Conservation (phyloP, 345 rosid genomes). For the Eucalyptus sp. region DNA sequence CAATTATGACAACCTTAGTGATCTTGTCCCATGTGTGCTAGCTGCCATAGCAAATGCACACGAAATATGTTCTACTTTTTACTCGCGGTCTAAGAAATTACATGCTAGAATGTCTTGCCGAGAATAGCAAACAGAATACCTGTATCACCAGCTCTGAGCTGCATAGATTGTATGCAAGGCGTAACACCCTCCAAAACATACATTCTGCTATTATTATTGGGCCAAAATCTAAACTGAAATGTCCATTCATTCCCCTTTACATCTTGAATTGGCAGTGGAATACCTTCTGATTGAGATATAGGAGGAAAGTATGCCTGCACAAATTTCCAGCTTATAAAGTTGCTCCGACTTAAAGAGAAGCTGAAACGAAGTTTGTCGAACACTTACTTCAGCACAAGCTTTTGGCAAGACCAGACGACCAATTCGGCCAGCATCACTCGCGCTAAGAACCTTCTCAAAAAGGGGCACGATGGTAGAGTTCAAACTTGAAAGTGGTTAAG, state of each 20-base stretch:
- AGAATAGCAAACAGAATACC: conserved; percentile 30
- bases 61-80: neutral
- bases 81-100: neutral
- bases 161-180: conserved; percentile 99
- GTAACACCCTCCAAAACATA: conserved; percentile 99
- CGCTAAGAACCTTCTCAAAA: conserved; percentile 97
- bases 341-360: neutral
- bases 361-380: neutral
- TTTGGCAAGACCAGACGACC: conserved; percentile 98
- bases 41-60: neutral
- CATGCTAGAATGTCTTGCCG: neutral
- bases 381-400: conserved; percentile 97
- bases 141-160: conserved; percentile 98
- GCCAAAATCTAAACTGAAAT: conserved; percentile 99
- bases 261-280: conserved; percentile 90
- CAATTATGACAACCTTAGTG: neutral
- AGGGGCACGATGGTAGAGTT: conserved; percentile 87
- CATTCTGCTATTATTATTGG: conserved; percentile 99
- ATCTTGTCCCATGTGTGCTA: neutral
- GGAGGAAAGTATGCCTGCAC: conserved; percentile 93
- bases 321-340: neutral
- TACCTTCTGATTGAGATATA: conserved; percentile 98
- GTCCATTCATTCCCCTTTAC: conserved; percentile 98
- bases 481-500: conserved; percentile 42
- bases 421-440: conserved; percentile 98